These are phyloP conservation scores for Eustoma russellianum DNA, from an alignment of 257 asterid genomes.

Conservation along the genomic window DNA sequence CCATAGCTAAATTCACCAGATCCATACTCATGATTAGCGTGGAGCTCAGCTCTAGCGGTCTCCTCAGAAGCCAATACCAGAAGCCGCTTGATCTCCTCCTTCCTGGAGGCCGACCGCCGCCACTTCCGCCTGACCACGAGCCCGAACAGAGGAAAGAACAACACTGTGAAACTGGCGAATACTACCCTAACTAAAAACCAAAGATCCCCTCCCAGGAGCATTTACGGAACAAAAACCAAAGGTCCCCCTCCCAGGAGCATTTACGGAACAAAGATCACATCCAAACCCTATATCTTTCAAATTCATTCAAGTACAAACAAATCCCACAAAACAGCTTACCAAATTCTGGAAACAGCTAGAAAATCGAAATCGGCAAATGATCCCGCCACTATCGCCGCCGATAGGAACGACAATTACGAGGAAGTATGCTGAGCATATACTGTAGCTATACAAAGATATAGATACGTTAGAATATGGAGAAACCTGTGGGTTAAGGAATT, in stretches of 20 bases:
- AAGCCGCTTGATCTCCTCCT: conserved; percentile 57
- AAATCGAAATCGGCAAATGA: neutral
- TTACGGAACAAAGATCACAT: conserved; percentile 16
- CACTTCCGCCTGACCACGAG: conserved; percentile 49
- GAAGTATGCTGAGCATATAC: too few relatives aligned
- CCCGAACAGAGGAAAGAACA: conserved; percentile 30
- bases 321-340: neutral
- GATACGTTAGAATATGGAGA: too few relatives aligned
- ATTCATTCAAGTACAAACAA: conserved; percentile 18
- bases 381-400: conserved; percentile 1
- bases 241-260: too few relatives aligned
- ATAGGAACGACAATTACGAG: too few relatives aligned
- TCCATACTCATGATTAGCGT: conserved; percentile 22
- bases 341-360: conserved; percentile 3
- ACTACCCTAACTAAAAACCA: conserved; percentile 34
- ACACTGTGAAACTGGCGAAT: conserved; percentile 30
- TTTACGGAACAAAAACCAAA: conserved; percentile 48
- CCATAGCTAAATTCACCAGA: conserved; percentile 16
- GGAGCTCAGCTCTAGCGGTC: conserved; percentile 58
- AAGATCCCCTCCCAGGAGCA: conserved; percentile 62
- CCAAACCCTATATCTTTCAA: conserved; percentile 37
- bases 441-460: too few relatives aligned
- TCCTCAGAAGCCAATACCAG: conserved; percentile 62
- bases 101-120: conserved; percentile 47
- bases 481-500: too few relatives aligned